Evolutionary conservation across 2,329 filamentous ascomycete species (phyloP), one percentile per base, ranked within the genome.

Genomic region (Aspergillus niger): DNA sequence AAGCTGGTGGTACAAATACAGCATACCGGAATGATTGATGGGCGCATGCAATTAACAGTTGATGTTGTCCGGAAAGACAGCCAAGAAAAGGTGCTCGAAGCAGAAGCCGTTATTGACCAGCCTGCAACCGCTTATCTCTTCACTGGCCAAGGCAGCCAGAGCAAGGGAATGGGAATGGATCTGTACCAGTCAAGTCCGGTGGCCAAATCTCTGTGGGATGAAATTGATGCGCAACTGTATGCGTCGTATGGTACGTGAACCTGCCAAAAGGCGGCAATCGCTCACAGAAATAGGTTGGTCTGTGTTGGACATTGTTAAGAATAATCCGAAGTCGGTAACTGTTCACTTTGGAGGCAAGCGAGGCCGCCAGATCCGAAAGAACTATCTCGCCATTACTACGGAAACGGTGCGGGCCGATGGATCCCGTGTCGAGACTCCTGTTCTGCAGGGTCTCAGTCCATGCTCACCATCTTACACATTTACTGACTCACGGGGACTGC

Each of bases 131-230:
- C 93, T 7, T 98, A 98, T 72, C 91, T 98, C 67, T 98, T 98
- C 79, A 98, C 94, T 62, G 94, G 94, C 57, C 94, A 98, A 79
- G 94, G 94, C 70, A 97, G 92, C 55, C 94, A 98, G 77, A 93
- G 97, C 79, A 93, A 97, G 77, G 94, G 94, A 64, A 98, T 98
- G 94, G 94, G 94, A 76, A 98, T 98, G 94, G 93, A 97, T 72
- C 83, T 98, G 57, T 98, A 98, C 76, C 89, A 85, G 70, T 94
- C 89, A 82, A 97, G 93, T 75, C 81, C 88, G 36, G 92, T 97
- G 11, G 94, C 94, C 63, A 92, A 92, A 81, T 92, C 95, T 68
- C 91, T 98, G 50, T 98, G 94, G 94, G 93, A 96, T 75, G 86
- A 91, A 62, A 94, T 94, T 51, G 94, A 98, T 80, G 94, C 91